These are phyloP conservation scores for Paramecium biaurelia DNA, from an alignment of 73 alveolate genomes.

Conservation along the genomic window DNA sequence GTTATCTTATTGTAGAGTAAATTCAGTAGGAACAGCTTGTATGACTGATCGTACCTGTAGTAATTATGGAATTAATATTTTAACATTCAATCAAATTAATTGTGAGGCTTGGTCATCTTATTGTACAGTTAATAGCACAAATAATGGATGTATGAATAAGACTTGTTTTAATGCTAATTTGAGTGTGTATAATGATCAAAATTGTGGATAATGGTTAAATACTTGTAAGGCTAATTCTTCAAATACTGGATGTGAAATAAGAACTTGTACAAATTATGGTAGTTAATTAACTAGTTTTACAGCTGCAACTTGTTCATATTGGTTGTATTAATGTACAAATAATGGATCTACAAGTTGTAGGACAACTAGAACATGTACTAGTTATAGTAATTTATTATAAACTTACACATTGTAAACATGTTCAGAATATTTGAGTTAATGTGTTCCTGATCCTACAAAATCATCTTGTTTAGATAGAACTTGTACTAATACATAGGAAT, in stretches of 20 bases:
- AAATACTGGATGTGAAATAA: neutral
- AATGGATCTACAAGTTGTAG: neutral
- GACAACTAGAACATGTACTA: neutral
- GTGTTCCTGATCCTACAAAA: neutral
- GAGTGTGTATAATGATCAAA: neutral
- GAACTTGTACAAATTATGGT: conserved; percentile 33
- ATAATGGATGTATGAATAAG: neutral
- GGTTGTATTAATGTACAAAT: neutral
- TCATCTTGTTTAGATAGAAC: conserved; percentile 8
- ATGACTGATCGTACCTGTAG: neutral
- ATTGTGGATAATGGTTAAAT: neutral
- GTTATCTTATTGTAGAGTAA: neutral
- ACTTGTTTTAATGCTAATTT: neutral
- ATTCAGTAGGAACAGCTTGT: neutral
- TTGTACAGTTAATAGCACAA: neutral
- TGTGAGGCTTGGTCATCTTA: neutral
- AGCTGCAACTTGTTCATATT: neutral
- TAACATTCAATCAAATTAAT: neutral
- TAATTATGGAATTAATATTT: neutral
- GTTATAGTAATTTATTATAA: neutral
- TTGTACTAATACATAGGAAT: neutral
- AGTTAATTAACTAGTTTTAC: neutral
- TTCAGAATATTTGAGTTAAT: neutral
- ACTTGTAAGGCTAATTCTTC: neutral
- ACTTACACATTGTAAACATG: neutral